A percentile compares a stretch with the other conserved stretches of the same genome.
phyloP scores from a whole-genome alignment of 2,329 filamentous ascomycete species.

The Stenocarpella maydis region DNA sequence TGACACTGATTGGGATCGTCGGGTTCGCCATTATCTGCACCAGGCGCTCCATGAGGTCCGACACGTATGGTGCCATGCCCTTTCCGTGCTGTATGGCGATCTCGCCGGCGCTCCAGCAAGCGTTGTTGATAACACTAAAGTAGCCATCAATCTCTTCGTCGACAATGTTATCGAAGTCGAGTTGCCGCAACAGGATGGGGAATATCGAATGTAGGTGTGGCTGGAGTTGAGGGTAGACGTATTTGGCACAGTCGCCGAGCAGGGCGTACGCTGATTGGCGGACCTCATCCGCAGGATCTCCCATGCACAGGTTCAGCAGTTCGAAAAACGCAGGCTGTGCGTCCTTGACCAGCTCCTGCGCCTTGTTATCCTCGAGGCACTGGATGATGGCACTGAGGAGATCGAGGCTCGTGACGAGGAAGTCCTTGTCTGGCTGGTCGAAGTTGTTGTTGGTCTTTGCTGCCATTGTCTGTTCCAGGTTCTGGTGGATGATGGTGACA shows the following conservation, averaged over 20 bases:
- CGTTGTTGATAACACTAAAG: conserved; percentile 96
- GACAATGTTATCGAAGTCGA: conserved; percentile 79
- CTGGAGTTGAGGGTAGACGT: conserved; percentile 84
- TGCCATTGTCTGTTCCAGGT: conserved; percentile 81
- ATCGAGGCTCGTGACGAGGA: conserved; percentile 93
- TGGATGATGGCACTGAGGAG: conserved; percentile 93
- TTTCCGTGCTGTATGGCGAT: conserved; percentile 83
- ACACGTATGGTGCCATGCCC: conserved; percentile 79
- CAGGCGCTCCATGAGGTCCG: conserved; percentile 78
- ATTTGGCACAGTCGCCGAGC: conserved; percentile 93
- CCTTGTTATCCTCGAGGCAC: conserved; percentile 77
- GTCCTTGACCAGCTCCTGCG: conserved; percentile 76
- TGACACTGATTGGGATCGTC: conserved; percentile 84
- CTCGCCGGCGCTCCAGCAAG: conserved; percentile 96
- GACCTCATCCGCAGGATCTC: conserved; percentile 89
- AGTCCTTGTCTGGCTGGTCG: conserved; percentile 93
- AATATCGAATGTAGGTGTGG: conserved; percentile 77
- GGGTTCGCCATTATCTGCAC: conserved; percentile 85
- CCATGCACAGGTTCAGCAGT: conserved; percentile 89
- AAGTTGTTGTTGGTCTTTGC: conserved; percentile 72
- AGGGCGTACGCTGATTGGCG: conserved; percentile 95
- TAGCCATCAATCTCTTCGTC: conserved; percentile 84
- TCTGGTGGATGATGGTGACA: conserved; percentile 89
- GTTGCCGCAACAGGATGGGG: conserved; percentile 83
- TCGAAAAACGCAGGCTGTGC: conserved; percentile 90